A percentile compares a stretch with the other conserved stretches of the same genome.
These are phyloP conservation scores for Clohesyomyces aquaticus DNA, from an alignment of 495 filamentous ascomycete species.

Conservation along the genomic window DNA sequence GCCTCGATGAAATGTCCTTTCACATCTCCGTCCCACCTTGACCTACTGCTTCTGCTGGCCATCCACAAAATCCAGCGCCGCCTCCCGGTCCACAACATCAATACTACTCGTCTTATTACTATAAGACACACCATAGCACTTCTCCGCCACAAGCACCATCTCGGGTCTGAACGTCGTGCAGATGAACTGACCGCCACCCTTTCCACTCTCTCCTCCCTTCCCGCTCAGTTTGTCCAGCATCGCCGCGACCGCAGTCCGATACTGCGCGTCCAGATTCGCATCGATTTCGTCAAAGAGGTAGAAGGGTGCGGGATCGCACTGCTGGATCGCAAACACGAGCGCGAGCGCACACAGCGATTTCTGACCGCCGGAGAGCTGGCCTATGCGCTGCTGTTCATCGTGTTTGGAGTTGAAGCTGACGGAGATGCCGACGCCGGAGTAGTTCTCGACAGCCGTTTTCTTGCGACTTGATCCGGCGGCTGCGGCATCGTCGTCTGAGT, in stretches of 20 bases:
- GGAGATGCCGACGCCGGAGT: conserved; percentile 95
- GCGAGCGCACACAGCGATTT: conserved; percentile 98
- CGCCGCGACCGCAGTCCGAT: conserved; percentile 88
- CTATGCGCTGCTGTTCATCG: conserved; percentile 96
- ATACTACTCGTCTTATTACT: conserved; percentile 90
- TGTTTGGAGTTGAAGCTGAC: conserved; percentile 98
- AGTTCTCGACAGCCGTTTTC: conserved; percentile 84
- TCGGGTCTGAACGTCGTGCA: conserved; percentile 98
- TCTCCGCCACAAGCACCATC: conserved; percentile 92
- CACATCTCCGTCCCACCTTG: background rate
- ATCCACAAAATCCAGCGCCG: conserved; percentile 92
- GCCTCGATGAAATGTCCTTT: no score
- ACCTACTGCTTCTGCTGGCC: conserved; percentile 50
- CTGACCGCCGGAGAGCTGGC: conserved; percentile 94
- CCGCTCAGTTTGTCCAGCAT: conserved; percentile 63
- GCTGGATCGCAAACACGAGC: conserved; percentile 97
- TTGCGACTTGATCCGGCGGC: conserved; percentile 37
- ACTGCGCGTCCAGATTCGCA: conserved; percentile 96
- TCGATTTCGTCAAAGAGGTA: conserved; percentile 99
- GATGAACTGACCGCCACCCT: conserved; percentile 57
- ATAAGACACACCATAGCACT: conserved; percentile 96
- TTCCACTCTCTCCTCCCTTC: conserved; percentile 20
- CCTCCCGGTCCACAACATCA: conserved; percentile 82
- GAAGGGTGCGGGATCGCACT: conserved; percentile 95
- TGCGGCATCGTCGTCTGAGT: conserved; percentile 67